Evolutionary conservation across 139 green algal genomes (phyloP).

Genomic region (Chlorella sp.): DNA sequence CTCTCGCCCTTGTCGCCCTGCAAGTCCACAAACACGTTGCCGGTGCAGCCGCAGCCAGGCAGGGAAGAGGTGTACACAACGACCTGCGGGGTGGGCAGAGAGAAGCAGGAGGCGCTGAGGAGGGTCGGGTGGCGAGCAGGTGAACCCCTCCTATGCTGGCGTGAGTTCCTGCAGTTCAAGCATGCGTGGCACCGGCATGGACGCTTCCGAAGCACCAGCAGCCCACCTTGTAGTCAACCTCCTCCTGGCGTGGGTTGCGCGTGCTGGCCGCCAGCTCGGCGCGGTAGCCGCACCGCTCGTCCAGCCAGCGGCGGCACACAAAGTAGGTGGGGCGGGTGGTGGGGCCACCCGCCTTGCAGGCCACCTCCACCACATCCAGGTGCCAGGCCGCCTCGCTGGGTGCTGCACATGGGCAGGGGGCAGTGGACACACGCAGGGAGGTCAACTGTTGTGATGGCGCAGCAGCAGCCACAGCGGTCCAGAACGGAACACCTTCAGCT

Average conservation of each 20-base stretch:
- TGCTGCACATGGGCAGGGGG: too few relatives aligned
- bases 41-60: slow-evolving; percentile 65
- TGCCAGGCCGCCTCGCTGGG: slow-evolving; percentile 2
- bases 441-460: too few relatives aligned
- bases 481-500: too few relatives aligned
- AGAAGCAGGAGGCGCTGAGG: background rate
- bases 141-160: too few relatives aligned
- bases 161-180: too few relatives aligned
- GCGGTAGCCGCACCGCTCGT: slow-evolving; percentile 50
- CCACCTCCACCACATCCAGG: slow-evolving; percentile 21
- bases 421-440: too few relatives aligned
- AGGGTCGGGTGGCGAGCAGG: too few relatives aligned
- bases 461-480: too few relatives aligned
- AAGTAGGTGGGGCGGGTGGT: slow-evolving; percentile 10
- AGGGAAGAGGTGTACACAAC: slow-evolving; percentile 36
- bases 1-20: slow-evolving; percentile 57
- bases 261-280: slow-evolving; percentile 14
- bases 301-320: slow-evolving; percentile 60
- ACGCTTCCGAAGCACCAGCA: too few relatives aligned
- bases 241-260: background rate
- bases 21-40: slow-evolving; percentile 73
- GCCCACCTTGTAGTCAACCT: slow-evolving; percentile 22
- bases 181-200: too few relatives aligned
- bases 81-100: background rate
- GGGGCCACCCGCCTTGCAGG: background rate